Base-by-base conservation (phyloP, 257 asterid genomes). In the Fraxinus excelsior region DNA sequence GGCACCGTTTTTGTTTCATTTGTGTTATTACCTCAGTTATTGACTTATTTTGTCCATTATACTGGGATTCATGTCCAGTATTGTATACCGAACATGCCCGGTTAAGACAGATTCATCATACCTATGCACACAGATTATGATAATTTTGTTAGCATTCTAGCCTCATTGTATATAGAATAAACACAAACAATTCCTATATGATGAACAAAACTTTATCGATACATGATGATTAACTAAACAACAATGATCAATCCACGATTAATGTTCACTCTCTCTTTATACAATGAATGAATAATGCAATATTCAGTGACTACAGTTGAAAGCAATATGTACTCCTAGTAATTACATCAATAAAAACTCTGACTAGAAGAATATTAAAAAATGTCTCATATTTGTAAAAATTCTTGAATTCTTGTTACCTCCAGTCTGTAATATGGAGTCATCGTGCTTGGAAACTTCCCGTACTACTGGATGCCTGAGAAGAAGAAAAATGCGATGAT, bases 401-500 rank as follows among this genome's bases (percentile, higher is more conserved):
- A 71, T 26, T 16, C 44, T 9, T 29, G 4, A 18, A 70, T 26
- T 8, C 42, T 56, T 18, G 29, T 28, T 38, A 28, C 58, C 38
- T 34, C 18, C 4, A 21, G 67, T 14, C 49, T 9, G 25, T 29
- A n/a, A 14, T 21, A 23, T 1, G 7, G 11, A 5, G 29, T 65
- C 70, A 79, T 44, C 80, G 71, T 32, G 68, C 76, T 68, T 62
- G 82, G 72, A 72, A 80, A 75, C 87, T 87, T n/a, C 80, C 51
- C 1, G 85, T 49, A 80, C 83, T 81, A 78, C 87, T 69, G 35
- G 94, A 82, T 32, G 84, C 89, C 4, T 88, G 87, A 5, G 94
- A 83, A 76, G 86, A 80, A 58, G 86, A 78, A 69, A 84, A 84
- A 19, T 80, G 83, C 0, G 89, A 78, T 1, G 91, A 86, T 10